Conservation (phyloP, 352 stramenopile genomes). For the Phytophthora europaea region DNA sequence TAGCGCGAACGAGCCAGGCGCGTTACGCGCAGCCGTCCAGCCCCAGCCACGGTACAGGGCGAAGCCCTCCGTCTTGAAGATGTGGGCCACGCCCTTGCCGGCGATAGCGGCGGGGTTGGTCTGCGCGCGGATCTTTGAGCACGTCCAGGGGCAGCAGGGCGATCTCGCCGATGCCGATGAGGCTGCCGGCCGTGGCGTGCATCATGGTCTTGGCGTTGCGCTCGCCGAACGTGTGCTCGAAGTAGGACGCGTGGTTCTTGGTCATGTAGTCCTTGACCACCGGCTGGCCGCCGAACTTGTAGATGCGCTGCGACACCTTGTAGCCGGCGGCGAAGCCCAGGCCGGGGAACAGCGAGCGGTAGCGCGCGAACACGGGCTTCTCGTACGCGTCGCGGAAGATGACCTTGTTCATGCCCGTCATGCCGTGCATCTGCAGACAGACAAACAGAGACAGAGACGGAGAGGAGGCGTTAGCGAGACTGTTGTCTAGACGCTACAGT, state of each 20-base stretch:
- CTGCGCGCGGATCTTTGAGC: constrained; percentile 97
- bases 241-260: constrained; percentile 88
- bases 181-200: constrained; percentile 91
- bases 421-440: constrained; percentile 46
- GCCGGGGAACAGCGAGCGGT: constrained; percentile 92
- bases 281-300: constrained; percentile 97
- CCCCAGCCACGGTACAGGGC: constrained; percentile 92
- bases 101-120: constrained; percentile 94
- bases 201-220: constrained; percentile 95
- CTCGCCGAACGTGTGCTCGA: constrained; percentile 92
- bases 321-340: constrained; percentile 96
- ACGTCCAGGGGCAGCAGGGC: constrained; percentile 95
- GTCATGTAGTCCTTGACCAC: constrained; percentile 95
- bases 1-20: constrained; percentile 95
- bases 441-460: not conserved
- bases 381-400: constrained; percentile 92
- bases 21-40: constrained; percentile 95
- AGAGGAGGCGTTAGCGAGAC: not conserved
- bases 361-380: constrained; percentile 82
- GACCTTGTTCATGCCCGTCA: constrained; percentile 73
- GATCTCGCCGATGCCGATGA: constrained; percentile 97
- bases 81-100: constrained; percentile 92
- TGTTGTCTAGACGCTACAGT: not conserved
- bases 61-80: constrained; percentile 94
- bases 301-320: constrained; percentile 97